phyloP scores from a whole-genome alignment of 2,329 filamentous ascomycete genomes.

The Aspergillus costaricaensis region DNA sequence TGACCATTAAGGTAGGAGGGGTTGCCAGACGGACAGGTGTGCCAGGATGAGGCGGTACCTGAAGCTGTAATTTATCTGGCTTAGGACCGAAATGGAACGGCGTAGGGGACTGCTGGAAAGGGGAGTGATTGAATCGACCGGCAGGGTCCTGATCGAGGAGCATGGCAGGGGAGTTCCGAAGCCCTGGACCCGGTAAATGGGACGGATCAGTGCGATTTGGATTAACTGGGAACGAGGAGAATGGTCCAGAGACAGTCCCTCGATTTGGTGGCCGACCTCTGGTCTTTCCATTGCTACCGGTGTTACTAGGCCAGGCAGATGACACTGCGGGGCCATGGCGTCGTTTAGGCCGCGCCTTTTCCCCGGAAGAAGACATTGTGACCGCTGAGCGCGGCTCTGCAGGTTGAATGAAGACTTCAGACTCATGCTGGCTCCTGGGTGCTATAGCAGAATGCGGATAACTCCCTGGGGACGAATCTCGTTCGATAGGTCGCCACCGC shows the following conservation, averaged over 20 bases:
- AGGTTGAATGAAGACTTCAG: slow-evolving; percentile 41
- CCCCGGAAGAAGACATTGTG: slow-evolving; percentile 57
- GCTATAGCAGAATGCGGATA: slow-evolving; percentile 80
- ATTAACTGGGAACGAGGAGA: slow-evolving; percentile 68
- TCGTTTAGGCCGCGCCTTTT: slow-evolving; percentile 50
- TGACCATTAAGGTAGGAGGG: slow-evolving; percentile 44
- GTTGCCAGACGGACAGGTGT: slow-evolving; percentile 47
- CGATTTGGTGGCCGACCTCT: slow-evolving; percentile 79
- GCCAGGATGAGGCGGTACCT: slow-evolving; percentile 45
- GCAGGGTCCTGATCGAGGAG: slow-evolving; percentile 44
- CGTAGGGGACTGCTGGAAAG: slow-evolving; percentile 31
- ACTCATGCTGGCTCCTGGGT: slow-evolving; percentile 48
- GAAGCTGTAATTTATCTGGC: slow-evolving; percentile 45
- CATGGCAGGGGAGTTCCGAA: slow-evolving; percentile 44
- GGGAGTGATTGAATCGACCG: slow-evolving; percentile 17
- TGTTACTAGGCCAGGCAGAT: slow-evolving; percentile 79
- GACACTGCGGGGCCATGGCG: slow-evolving; percentile 85
- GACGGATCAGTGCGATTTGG: slow-evolving; percentile 53
- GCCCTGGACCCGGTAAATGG: slow-evolving; percentile 44
- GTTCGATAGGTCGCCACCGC: slow-evolving; percentile 54
- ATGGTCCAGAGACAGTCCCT: slow-evolving; percentile 64
- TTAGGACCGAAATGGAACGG: slow-evolving; percentile 25
- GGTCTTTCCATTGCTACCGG: slow-evolving; percentile 66
- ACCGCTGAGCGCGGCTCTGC: slow-evolving; percentile 70
- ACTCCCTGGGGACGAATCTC: slow-evolving; percentile 63